Base-by-base conservation (phyloP, 1,139 yeast species). In the Diutina scorzettiae region DNA sequence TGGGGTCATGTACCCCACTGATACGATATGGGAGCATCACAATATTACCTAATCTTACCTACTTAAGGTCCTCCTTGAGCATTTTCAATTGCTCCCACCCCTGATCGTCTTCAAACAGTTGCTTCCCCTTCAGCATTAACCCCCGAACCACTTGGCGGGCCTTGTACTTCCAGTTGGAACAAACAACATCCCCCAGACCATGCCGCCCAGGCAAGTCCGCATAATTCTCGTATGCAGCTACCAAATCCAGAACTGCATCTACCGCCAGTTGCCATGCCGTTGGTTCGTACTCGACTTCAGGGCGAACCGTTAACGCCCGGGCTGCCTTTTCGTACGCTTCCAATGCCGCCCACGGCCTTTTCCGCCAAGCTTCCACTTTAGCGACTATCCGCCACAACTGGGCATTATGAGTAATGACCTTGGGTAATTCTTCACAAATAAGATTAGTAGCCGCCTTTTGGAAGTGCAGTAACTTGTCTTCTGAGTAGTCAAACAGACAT, bases 141-240 rank as follows among this genome's bases (percentile, higher is more conserved):
- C 86, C 73, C 51, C 95, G 71, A 14, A 87, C 70, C 0, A 85
- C 67, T 9, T 83, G 73, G 48, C 78, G 71, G 2, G 94, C 80
- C 57, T 87, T 87, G 61, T 81, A 85, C 53, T 76, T 81, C 97
- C 97, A 89, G 55, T 87, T 95, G 52, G 79, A 76, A 57, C 96
- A 87, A 5, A 91, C 95, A 14, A 82, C 54, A 52, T 83, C 87
- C 1, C 81, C 96, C 3, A 86, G 87, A 23, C 82, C 84, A 51
- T 81, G 76, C 51, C 83, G 82, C 3, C 97, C 97, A 17, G 87
- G 89, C 51, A 76, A 61, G 44, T 83, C 94, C 11, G 97, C 97
- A 33, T 84, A 69, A 5, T 85, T 81, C 53, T 81, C 89, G 57
- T 89, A 91, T 0, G 96, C 95, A 40, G 93, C 86, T 3, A 83